Evolutionary conservation across 306 rosid species (phyloP).

Genomic region (Comarum palustre): DNA sequence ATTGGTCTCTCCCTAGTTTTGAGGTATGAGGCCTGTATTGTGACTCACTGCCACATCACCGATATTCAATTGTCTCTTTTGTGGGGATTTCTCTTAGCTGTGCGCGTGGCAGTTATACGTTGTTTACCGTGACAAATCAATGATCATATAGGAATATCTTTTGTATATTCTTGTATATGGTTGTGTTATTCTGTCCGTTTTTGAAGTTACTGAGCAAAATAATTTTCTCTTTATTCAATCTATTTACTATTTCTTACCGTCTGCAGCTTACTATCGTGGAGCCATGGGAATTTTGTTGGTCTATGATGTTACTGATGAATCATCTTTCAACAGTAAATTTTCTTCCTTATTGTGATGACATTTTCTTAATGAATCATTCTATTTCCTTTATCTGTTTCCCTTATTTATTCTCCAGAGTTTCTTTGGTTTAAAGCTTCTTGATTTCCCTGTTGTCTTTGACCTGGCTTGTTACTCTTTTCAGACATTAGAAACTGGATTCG

Average conservation of each 20-base stretch:
- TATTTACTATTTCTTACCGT: conserved; percentile 12
- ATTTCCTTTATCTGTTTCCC: conserved; percentile 1
- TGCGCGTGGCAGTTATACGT: not conserved
- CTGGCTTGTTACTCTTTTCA: conserved; percentile 36
- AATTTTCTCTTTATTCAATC: no score
- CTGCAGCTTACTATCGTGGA: conserved; percentile 91
- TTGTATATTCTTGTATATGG: not conserved
- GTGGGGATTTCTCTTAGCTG: not conserved
- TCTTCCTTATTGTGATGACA: conserved; percentile 11
- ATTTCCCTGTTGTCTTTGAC: conserved; percentile 13
- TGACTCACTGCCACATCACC: not conserved
- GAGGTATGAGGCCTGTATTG: not conserved
- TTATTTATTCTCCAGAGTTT: conserved; percentile 12
- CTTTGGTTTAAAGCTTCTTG: not conserved
- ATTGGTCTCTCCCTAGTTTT: not conserved
- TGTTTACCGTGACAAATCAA: not conserved
- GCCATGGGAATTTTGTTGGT: conserved; percentile 98
- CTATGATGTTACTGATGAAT: conserved; percentile 88
- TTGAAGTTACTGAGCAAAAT: not conserved
- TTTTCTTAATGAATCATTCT: not conserved
- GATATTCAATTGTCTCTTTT: not conserved
- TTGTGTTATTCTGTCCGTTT: not conserved
- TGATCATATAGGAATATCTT: not conserved
- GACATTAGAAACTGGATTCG: conserved; percentile 95
- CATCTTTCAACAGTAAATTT: conserved; percentile 85